Percentiles rank a stretch among this genome's conserved stretches.
These are phyloP conservation scores for Yamadazyma triangularis DNA, from an alignment of 1,139 yeast species.

Conservation along the genomic window DNA sequence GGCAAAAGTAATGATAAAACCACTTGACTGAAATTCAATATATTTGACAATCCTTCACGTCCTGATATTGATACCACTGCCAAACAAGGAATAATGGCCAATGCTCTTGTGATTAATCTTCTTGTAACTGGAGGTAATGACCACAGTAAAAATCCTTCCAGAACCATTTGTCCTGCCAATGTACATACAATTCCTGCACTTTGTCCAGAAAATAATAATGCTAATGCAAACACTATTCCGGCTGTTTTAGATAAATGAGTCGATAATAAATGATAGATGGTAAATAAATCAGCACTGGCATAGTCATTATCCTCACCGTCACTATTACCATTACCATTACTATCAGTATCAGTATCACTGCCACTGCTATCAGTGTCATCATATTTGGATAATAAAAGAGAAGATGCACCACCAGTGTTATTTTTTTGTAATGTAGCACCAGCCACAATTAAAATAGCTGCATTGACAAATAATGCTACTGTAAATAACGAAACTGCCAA, in stretches of 20 bases:
- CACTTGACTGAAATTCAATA: conserved; percentile 84
- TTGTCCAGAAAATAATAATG: conserved; percentile 91
- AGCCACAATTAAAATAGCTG: conserved; percentile 73
- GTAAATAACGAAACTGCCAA: conserved; percentile 63
- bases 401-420: no score
- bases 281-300: conserved; percentile 71
- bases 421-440: conserved; percentile 66
- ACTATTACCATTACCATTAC: conserved; percentile 25
- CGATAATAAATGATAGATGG: conserved; percentile 73
- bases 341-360: conserved; percentile 21
- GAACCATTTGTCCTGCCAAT: conserved; percentile 93
- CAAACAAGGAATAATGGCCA: conserved; percentile 88
- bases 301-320: conserved; percentile 39
- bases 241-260: conserved; percentile 83
- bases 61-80: conserved; percentile 76
- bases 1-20: conserved; percentile 81
- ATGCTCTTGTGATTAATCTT: conserved; percentile 72
- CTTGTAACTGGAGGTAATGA: conserved; percentile 82
- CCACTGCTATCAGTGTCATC: conserved; percentile 9
- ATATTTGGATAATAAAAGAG: no score
- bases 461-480: conserved; percentile 74
- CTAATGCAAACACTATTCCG: conserved; percentile 87
- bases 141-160: conserved; percentile 90
- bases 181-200: conserved; percentile 99
- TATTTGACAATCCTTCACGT: conserved; percentile 76